Percentiles rank a stretch among this genome's conserved stretches.
phyloP scores from a whole-genome alignment of 2,329 filamentous ascomycete genomes.

The Penicillium sp. region DNA sequence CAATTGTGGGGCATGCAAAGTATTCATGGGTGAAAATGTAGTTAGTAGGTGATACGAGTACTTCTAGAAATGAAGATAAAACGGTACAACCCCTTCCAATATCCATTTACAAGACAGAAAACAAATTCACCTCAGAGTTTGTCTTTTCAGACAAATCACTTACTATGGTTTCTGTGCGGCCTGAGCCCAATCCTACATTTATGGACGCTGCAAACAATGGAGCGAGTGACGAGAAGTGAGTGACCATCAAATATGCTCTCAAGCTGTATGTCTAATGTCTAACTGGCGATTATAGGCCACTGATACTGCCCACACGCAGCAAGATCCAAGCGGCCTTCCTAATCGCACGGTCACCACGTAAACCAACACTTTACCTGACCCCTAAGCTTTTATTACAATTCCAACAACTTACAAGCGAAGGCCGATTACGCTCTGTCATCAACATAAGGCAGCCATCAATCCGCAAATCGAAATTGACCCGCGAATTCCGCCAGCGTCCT shows the following conservation, averaged over 20 bases:
- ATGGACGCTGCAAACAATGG: neutral
- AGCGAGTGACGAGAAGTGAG: neutral
- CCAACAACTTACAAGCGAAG: neutral
- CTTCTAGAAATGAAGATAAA: neutral
- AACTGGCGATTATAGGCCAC: neutral
- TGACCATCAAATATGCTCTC: neutral
- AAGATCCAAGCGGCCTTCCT: neutral
- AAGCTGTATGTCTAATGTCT: neutral
- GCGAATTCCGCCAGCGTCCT: neutral
- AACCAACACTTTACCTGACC: neutral
- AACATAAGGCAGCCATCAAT: neutral
- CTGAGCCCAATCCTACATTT: neutral
- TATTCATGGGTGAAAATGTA: too few species aligned
- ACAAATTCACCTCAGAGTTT: neutral
- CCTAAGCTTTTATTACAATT: neutral
- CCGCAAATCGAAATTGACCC: neutral
- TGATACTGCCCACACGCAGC: neutral
- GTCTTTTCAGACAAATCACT: neutral
- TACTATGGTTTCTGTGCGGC: neutral
- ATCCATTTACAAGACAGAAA: neutral
- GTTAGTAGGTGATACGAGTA: too few species aligned
- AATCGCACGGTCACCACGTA: neutral
- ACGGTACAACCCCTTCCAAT: neutral
- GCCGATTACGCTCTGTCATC: neutral
- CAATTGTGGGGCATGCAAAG: too few species aligned